Percentiles rank a stretch among this genome's conserved stretches.
Evolutionary conservation across 208 protist species (phyloP).

Genomic region (Leptomonas seymouri): DNA sequence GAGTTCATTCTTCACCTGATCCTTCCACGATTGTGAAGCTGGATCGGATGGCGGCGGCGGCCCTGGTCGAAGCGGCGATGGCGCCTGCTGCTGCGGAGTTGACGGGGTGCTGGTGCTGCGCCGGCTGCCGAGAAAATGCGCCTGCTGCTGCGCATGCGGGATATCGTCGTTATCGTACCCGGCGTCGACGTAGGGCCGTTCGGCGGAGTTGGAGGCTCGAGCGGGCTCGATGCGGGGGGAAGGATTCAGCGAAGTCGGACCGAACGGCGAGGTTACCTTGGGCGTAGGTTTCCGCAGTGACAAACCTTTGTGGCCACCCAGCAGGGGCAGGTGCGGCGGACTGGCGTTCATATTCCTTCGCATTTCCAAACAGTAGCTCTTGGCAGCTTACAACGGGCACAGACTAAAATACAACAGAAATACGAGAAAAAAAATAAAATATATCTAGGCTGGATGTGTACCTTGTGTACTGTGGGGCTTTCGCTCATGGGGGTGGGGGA

Average conservation of each 20-base stretch:
- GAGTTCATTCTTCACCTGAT: constrained; percentile 20
- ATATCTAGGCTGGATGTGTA: no score
- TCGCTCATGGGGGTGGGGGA: no score
- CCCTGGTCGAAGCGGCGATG: background rate
- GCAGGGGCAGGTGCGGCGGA: constrained; percentile 17
- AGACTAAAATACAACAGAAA: no score
- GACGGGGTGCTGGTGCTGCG: constrained; percentile 6
- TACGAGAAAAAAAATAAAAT: no score
- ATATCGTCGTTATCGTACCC: constrained; percentile 27
- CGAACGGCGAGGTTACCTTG: background rate
- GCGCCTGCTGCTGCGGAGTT: background rate
- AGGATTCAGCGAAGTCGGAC: background rate
- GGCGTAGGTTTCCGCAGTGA: constrained; percentile 2
- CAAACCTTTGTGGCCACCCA: constrained; percentile 19
- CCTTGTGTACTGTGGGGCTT: no score
- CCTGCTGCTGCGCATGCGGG: constrained; percentile 15
- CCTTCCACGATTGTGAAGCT: constrained; percentile 11
- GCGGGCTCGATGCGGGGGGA: constrained; percentile 12
- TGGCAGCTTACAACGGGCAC: no score
- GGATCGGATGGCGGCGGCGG: constrained; percentile 2
- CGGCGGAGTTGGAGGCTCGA: constrained; percentile 7
- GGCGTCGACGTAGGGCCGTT: constrained; percentile 29
- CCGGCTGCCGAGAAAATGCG: constrained; percentile 11
- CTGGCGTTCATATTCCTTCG: constrained; percentile 20
- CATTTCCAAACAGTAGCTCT: background rate